Evolutionary conservation across 225 moss, liverwort and hornwort genomes (phyloP), one percentile per base, ranked within the genome.

Genomic region (Asterella californica): DNA sequence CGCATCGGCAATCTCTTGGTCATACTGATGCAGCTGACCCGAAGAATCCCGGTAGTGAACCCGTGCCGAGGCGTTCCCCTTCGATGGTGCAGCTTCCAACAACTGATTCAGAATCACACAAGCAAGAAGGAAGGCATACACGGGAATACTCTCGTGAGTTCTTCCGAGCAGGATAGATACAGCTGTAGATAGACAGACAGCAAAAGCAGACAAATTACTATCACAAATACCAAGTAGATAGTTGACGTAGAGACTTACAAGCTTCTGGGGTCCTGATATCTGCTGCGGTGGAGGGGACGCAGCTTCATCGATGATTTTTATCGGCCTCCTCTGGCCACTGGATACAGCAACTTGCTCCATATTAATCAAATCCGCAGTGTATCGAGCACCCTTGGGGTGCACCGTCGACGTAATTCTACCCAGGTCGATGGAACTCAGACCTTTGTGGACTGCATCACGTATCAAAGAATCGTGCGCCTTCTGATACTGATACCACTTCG

Each of bases 321-420:
- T 75, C 1, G 77, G 62, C 37, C 84, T 72, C 49, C 22, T 24
- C 66, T 85, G 84, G 5, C 67, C 73, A 18, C 54, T 55, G 3
- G 18, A 37, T 0, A 78, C 67, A 4, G 84, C 81, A 22, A 73
- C 25, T 38, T 86, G 85, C 64, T 83, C 72, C 85, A 86, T 86
- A 0, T 15, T 2, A 0, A 17, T 0, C 69, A 86, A 29, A 67
- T 83, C 33, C 0, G 34, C 54, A 0, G 24, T 49, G 47, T 86
- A 83, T 0, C 57, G 48, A 0, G 76, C 72, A 10, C 85, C 80
- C 0, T 18, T 14, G 5, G 83, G 83, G 74, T 86, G 85, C 0
- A 80, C 76, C 9, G 19, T 1, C 6, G 85, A 86, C 3, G 0
- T 10, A 9, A 86, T 86, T 0, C 0, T 33, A n/a, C 83, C 85